Percentiles rank a stretch among this genome's conserved stretches.
phyloP scores from a whole-genome alignment of 2,329 filamentous ascomycete genomes.

The Paradendryphiella salina region DNA sequence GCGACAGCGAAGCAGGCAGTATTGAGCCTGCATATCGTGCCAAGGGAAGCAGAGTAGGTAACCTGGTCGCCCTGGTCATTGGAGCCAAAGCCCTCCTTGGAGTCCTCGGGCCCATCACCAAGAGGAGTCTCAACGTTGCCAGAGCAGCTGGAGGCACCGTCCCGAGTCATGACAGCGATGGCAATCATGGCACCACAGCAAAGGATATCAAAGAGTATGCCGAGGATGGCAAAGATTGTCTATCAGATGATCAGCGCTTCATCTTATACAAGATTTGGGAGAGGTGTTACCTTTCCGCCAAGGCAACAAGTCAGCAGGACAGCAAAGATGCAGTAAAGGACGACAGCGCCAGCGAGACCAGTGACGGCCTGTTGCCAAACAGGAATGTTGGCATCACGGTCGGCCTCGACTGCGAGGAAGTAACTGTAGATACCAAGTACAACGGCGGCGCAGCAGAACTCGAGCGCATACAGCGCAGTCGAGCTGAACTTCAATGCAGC shows the following conservation, averaged over 20 bases:
- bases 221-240: slow-evolving; percentile 69
- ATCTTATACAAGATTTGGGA: too few species aligned
- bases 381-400: slow-evolving; percentile 65
- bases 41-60: slow-evolving; percentile 52
- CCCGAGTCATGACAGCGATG: slow-evolving; percentile 72
- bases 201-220: slow-evolving; percentile 73
- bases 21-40: slow-evolving; percentile 74
- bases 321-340: slow-evolving; percentile 74
- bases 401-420: slow-evolving; percentile 73
- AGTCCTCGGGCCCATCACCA: slow-evolving; percentile 62
- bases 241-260: not conserved
- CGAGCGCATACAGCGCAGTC: slow-evolving; percentile 71
- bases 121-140: slow-evolving; percentile 68
- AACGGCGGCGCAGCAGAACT: slow-evolving; percentile 72
- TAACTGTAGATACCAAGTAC: slow-evolving; percentile 78
- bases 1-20: slow-evolving; percentile 76
- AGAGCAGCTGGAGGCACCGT: slow-evolving; percentile 68
- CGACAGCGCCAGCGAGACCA: slow-evolving; percentile 69
- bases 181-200: slow-evolving; percentile 81
- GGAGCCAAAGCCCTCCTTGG: slow-evolving; percentile 55
- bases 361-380: slow-evolving; percentile 72
- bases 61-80: slow-evolving; percentile 46
- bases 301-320: slow-evolving; percentile 77
- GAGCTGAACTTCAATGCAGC: slow-evolving; percentile 69
- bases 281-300: slow-evolving; percentile 63